phyloP scores from a whole-genome alignment of 2,329 filamentous ascomycete species.

The Blastomyces percursus region DNA sequence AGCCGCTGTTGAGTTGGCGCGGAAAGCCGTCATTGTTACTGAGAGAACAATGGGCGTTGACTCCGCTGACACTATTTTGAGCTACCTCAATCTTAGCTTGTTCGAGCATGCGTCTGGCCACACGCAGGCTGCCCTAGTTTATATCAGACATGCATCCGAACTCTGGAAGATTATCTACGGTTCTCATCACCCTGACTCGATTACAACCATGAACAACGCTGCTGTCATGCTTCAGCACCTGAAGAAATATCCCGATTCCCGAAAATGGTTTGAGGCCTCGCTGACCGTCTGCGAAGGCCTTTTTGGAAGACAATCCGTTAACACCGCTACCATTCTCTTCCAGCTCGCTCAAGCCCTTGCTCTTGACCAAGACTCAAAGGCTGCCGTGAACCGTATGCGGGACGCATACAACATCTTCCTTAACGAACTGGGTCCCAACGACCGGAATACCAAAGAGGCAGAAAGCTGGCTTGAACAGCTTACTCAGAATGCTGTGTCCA shows the following conservation, averaged over 20 bases:
- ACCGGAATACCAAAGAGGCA: conserved; percentile 97
- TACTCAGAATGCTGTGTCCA: conserved; percentile 86
- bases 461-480: conserved; percentile 94
- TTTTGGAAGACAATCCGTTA: conserved; percentile 80
- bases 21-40: conserved; percentile 91
- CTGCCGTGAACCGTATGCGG: conserved; percentile 83
- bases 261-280: conserved; percentile 92
- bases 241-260: conserved; percentile 88
- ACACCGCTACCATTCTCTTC: conserved; percentile 89
- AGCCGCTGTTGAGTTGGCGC: conserved; percentile 84
- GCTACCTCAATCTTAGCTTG: conserved; percentile 89
- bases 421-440: conserved; percentile 69
- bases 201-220: conserved; percentile 97
- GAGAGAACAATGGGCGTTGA: conserved; percentile 91
- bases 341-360: conserved; percentile 92
- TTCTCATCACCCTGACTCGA: conserved; percentile 84
- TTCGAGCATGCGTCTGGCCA: conserved; percentile 90
- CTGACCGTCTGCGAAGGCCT: conserved; percentile 79
- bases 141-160: conserved; percentile 84
- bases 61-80: conserved; percentile 83
- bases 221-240: conserved; percentile 96
- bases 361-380: conserved; percentile 89
- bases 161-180: conserved; percentile 98
- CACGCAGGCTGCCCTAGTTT: conserved; percentile 74
- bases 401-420: conserved; percentile 97